A percentile compares a stretch with the other conserved stretches of the same genome.
These are phyloP conservation scores for Dactylellina haptotyla DNA, from an alignment of 2,329 filamentous ascomycete genomes.

Conservation along the genomic window DNA sequence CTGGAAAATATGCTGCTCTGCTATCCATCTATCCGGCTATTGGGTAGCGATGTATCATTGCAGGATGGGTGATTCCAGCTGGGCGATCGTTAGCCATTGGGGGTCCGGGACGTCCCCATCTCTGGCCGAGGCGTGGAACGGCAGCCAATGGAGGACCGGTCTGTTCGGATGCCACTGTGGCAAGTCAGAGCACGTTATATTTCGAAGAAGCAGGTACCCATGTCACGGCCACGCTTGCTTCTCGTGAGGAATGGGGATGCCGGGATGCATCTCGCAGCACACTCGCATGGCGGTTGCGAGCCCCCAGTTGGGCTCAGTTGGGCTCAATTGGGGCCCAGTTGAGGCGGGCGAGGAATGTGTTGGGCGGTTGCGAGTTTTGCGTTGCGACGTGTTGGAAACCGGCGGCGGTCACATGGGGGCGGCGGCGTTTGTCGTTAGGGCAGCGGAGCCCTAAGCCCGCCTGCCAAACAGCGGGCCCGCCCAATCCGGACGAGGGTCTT, in stretches of 20 bases:
- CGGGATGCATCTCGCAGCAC: conserved; percentile 1
- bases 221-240: conserved; percentile 2
- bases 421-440: conserved; percentile 43
- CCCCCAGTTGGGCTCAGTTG: too few species aligned
- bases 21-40: not conserved
- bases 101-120: not conserved
- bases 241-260: conserved; percentile 34
- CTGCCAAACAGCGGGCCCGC: conserved; percentile 5
- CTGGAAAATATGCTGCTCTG: too few species aligned
- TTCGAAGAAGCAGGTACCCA: conserved; percentile 28
- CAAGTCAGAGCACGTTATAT: conserved; percentile 13
- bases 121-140: not conserved
- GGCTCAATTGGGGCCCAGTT: not conserved
- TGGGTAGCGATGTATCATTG: not conserved
- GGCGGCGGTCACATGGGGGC: conserved; percentile 7
- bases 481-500: conserved; percentile 19
- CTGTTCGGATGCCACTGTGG: conserved; percentile 20
- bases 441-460: conserved; percentile 35
- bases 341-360: conserved; percentile 35
- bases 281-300: too few species aligned
- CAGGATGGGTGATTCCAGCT: not conserved
- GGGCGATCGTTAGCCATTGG: too few species aligned
- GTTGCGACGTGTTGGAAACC: conserved; percentile 41
- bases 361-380: too few species aligned
- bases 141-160: conserved; percentile 6